These are phyloP conservation scores for Vicia faba DNA, from an alignment of 306 rosid genomes.

Conservation along the genomic window DNA sequence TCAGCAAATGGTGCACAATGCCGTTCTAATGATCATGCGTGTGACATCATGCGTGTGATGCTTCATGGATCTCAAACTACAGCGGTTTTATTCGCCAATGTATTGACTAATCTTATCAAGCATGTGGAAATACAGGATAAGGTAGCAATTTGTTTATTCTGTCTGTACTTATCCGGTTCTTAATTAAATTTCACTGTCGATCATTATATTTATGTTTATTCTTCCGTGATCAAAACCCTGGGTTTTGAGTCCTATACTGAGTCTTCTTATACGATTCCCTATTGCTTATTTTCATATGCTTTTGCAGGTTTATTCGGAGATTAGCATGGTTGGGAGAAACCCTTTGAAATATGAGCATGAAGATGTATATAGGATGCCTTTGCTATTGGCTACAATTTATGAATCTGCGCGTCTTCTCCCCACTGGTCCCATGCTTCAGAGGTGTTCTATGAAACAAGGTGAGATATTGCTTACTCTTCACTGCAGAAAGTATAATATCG, in stretches of 20 bases:
- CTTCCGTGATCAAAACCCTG: constrained; percentile 30
- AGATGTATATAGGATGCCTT: constrained; percentile 61
- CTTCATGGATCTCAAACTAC: constrained; percentile 80
- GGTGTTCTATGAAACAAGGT: constrained; percentile 80
- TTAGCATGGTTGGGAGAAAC: constrained; percentile 43
- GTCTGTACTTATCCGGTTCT: constrained; percentile 7
- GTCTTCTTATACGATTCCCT: neutral
- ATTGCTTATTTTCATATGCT: constrained; percentile 35
- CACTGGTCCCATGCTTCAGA: constrained; percentile 66
- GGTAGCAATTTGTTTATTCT: constrained; percentile 46
- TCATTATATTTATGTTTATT: constrained; percentile 8
- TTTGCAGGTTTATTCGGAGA: constrained; percentile 67
- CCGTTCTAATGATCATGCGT: constrained; percentile 35
- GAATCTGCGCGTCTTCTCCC: constrained; percentile 83
- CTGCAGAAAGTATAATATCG: neutral
- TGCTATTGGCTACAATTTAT: constrained; percentile 73
- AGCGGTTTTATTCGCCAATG: constrained; percentile 56
- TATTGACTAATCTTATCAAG: constrained; percentile 58
- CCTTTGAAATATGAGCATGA: constrained; percentile 49
- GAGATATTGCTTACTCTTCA: constrained; percentile 34
- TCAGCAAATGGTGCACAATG: constrained; percentile 16
- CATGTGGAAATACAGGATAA: constrained; percentile 70
- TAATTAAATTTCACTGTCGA: constrained; percentile 6
- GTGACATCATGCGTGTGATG: constrained; percentile 75
- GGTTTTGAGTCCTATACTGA: constrained; percentile 3